Conservation (phyloP, 2,329 filamentous ascomycete genomes). For the Neopestalotiopsis sp. region DNA sequence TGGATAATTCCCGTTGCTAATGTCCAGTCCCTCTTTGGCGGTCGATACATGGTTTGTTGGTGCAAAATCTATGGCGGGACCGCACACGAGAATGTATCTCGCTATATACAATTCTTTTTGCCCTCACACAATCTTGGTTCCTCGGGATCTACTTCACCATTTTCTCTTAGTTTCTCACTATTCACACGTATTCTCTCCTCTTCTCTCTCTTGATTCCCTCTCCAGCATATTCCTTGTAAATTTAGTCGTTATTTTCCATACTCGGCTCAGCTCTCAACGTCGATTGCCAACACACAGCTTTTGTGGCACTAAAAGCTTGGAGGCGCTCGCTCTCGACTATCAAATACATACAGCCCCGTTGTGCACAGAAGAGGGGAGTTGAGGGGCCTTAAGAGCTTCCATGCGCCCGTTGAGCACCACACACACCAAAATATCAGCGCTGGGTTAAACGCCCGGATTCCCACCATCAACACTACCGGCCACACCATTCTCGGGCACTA, state of each 20-base stretch:
- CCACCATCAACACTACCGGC: constrained; percentile 19
- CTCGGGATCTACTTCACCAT: constrained; percentile 19
- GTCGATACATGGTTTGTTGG: constrained; percentile 32
- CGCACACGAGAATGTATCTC: constrained; percentile 25
- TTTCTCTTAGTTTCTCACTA: background rate
- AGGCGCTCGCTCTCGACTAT: background rate
- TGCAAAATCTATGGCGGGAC: constrained; percentile 28
- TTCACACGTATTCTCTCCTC: background rate
- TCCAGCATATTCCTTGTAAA: constrained; percentile 25
- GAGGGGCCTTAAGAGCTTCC: background rate
- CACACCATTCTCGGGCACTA: constrained; percentile 16
- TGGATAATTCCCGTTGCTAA: constrained; percentile 23
- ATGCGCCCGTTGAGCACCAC: constrained; percentile 16
- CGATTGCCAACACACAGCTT: background rate
- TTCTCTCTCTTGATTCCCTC: constrained; percentile 28
- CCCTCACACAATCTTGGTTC: constrained; percentile 25
- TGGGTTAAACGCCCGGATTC: constrained; percentile 22
- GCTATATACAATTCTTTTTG: constrained; percentile 24
- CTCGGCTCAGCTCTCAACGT: constrained; percentile 1
- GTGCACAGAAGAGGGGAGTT: background rate
- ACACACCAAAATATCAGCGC: constrained; percentile 23
- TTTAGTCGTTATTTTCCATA: background rate
- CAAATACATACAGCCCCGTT: background rate
- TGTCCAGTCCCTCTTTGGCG: constrained; percentile 16
- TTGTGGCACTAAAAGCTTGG: background rate